phyloP scores from a whole-genome alignment of 2,329 filamentous ascomycete genomes.

The Trichoderma afroharzianum region DNA sequence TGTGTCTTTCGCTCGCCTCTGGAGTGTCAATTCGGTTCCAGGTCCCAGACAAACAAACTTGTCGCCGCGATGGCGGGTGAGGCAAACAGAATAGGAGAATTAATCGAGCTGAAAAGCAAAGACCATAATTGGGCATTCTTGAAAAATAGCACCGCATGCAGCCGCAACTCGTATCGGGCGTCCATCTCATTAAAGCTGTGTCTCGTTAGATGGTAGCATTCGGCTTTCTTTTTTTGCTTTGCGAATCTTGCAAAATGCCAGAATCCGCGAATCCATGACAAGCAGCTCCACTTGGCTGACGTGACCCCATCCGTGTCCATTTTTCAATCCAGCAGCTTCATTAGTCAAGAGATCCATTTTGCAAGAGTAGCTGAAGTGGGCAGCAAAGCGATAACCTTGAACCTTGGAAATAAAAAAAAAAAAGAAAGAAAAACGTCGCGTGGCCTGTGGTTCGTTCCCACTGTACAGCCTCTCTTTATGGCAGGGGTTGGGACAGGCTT shows the following conservation, averaged over 20 bases:
- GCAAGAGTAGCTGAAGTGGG: neutral
- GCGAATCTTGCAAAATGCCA: neutral
- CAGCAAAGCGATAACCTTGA: too few species aligned
- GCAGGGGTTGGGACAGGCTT: neutral
- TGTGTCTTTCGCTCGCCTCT: neutral
- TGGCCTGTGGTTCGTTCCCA: slow-evolving; percentile 8
- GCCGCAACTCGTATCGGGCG: neutral
- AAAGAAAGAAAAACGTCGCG: neutral
- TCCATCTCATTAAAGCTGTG: neutral
- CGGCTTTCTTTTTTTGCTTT: neutral
- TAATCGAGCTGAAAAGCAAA: neutral
- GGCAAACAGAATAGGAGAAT: neutral
- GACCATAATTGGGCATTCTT: neutral
- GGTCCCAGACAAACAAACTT: neutral
- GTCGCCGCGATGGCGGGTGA: slow-evolving; percentile 1
- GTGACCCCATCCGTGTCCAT: neutral
- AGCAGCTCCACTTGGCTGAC: slow-evolving; percentile 5
- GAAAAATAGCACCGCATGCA: slow-evolving; percentile 5
- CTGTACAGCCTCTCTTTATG: neutral
- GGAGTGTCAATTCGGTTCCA: neutral
- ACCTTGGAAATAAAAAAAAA: neutral
- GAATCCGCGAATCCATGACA: neutral
- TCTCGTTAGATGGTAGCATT: neutral
- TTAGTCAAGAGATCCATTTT: neutral
- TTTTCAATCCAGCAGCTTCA: neutral